Conservation (phyloP, 2,329 filamentous ascomycete genomes). For the Hypoxylon sp. region DNA sequence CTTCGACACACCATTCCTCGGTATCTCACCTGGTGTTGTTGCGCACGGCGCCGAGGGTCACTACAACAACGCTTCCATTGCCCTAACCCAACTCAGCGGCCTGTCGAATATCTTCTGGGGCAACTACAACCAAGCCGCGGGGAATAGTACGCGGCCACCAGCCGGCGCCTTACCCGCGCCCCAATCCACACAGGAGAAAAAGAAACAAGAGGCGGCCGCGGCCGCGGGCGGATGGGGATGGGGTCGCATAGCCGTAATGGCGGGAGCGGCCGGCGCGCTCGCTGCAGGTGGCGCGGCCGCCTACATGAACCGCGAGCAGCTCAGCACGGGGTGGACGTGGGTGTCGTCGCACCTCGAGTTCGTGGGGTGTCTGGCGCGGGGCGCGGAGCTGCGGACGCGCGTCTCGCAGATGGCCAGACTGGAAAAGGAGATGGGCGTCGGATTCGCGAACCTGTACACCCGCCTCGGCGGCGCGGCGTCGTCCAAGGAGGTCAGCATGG, state of each 20-base stretch:
- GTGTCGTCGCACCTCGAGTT: slow-evolving; percentile 92
- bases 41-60: slow-evolving; percentile 87
- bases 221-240: slow-evolving; percentile 74
- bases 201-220: slow-evolving; percentile 44
- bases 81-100: slow-evolving; percentile 72
- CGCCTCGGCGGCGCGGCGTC: slow-evolving; percentile 75
- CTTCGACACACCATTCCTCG: slow-evolving; percentile 93
- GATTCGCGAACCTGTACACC: slow-evolving; percentile 89
- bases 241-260: slow-evolving; percentile 86
- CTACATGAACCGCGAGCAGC: slow-evolving; percentile 83
- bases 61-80: slow-evolving; percentile 76
- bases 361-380: slow-evolving; percentile 86
- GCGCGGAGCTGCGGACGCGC: slow-evolving; percentile 80
- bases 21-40: slow-evolving; percentile 82
- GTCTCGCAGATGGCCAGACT: slow-evolving; percentile 73
- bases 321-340: slow-evolving; percentile 81
- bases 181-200: slow-evolving; percentile 53
- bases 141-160: slow-evolving; percentile 45
- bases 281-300: slow-evolving; percentile 84
- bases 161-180: slow-evolving; percentile 49
- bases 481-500: slow-evolving; percentile 60
- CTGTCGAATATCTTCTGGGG: slow-evolving; percentile 71
- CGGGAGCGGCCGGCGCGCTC: slow-evolving; percentile 83
- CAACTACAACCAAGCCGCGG: slow-evolving; percentile 46
- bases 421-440: slow-evolving; percentile 71